Evolutionary conservation across 2,329 filamentous ascomycete genomes (phyloP).

Genomic region (Pseudocercospora cruenta): DNA sequence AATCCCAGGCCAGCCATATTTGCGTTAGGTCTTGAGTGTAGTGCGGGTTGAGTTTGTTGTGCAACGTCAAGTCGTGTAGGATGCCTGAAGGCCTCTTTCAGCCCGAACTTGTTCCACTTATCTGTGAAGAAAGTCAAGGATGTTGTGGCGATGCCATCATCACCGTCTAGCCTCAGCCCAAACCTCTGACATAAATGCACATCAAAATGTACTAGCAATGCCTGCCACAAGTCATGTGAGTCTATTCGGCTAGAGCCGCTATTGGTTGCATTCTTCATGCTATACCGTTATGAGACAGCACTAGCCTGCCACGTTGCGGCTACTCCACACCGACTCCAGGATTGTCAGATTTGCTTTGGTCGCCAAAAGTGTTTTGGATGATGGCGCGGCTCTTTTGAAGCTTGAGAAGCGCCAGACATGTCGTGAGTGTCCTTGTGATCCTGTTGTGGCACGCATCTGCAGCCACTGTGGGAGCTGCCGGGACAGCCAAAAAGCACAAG

Average conservation of each 20-base stretch:
- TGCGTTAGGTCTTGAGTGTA: not conserved
- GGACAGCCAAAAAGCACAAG: not conserved
- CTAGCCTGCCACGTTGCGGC: conserved; percentile 5
- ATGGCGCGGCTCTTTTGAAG: too few relatives aligned
- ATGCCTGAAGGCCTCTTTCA: not conserved
- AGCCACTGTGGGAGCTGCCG: too few relatives aligned
- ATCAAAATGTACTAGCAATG: not conserved
- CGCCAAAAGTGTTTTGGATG: not conserved
- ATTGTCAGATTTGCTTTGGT: not conserved
- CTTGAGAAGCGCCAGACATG: not conserved
- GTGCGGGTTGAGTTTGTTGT: not conserved
- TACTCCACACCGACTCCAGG: conserved; percentile 2
- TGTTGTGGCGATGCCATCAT: not conserved
- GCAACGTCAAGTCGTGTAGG: not conserved
- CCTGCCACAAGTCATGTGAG: not conserved
- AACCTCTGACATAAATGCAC: not conserved
- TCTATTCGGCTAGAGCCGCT: not conserved
- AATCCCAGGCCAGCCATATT: conserved; percentile 12
- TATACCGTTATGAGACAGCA: not conserved
- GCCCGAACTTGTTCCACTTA: not conserved
- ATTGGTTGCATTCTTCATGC: not conserved
- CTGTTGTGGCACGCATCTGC: not conserved
- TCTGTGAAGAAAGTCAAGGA: not conserved
- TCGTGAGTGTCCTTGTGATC: not conserved
- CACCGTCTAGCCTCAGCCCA: not conserved